Conservation (phyloP, 371 early-diverging fungal species). For the Vairimorpha apis region DNA sequence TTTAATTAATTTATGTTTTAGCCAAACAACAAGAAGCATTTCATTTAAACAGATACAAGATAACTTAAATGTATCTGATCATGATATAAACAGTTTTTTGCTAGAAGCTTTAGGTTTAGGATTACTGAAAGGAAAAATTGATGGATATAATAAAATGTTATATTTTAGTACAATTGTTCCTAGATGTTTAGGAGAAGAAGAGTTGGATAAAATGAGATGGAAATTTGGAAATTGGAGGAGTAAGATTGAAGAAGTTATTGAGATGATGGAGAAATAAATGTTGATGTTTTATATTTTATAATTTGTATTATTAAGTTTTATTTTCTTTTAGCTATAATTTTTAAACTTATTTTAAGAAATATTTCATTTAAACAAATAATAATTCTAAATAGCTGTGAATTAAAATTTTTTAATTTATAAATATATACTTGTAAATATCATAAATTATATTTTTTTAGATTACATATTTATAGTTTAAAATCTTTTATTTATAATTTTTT, state of each 20-base stretch:
- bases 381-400: too few relatives aligned
- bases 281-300: constrained; percentile 17
- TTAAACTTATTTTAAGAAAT: too few relatives aligned
- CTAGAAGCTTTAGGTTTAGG: constrained; percentile 37
- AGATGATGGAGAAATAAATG: constrained; percentile 20
- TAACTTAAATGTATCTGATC: constrained; percentile 3
- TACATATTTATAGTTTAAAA: too few relatives aligned
- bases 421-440: too few relatives aligned
- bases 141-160: constrained; percentile 29
- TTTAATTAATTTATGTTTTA: constrained; percentile 34
- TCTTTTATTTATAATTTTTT: too few relatives aligned
- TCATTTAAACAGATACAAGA: constrained; percentile 15
- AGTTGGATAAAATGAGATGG: constrained; percentile 28
- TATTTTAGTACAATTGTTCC: constrained; percentile 46
- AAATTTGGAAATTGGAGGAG: constrained; percentile 31
- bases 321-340: not conserved
- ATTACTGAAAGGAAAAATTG: constrained; percentile 47
- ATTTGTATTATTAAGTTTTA: not conserved
- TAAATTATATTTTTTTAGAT: too few relatives aligned
- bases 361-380: too few relatives aligned
- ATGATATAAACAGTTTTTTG: constrained; percentile 22
- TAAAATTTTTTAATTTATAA: too few relatives aligned
- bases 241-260: constrained; percentile 24
- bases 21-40: constrained; percentile 7
- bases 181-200: constrained; percentile 19